A percentile compares a stretch with the other conserved stretches of the same genome.
These are phyloP conservation scores for Pichia norvegensis DNA, from an alignment of 1,139 yeast species.

Conservation along the genomic window DNA sequence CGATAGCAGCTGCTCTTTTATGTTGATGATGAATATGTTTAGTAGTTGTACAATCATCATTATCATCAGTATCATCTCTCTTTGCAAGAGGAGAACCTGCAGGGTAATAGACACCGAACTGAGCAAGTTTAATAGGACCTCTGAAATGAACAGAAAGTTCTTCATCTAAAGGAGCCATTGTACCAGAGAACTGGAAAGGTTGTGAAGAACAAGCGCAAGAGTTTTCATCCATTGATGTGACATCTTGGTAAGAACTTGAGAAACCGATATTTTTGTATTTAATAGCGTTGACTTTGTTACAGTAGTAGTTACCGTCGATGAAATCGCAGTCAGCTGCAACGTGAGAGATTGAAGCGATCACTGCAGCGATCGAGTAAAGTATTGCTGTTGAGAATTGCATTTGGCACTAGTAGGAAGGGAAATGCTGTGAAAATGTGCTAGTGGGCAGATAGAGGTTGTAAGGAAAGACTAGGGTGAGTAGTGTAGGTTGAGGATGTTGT, in stretches of 20 bases:
- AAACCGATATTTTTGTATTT: constrained; percentile 68
- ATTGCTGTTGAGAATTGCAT: constrained; percentile 24
- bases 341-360: constrained; percentile 26
- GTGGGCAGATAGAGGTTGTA: no score
- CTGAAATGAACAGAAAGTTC: constrained; percentile 90
- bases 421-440: no score
- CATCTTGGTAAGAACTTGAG: constrained; percentile 69
- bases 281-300: constrained; percentile 61
- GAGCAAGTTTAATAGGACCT: constrained; percentile 75
- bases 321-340: constrained; percentile 37
- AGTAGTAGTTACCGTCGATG: constrained; percentile 73
- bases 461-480: constrained; percentile 10
- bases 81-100: constrained; percentile 28
- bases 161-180: constrained; percentile 77
- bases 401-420: no score
- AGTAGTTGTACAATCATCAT: constrained; percentile 28
- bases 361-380: constrained; percentile 28
- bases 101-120: constrained; percentile 71
- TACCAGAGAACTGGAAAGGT: constrained; percentile 55
- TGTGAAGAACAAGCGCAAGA: constrained; percentile 55
- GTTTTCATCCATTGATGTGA: constrained; percentile 59
- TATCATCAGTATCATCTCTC: constrained; percentile 33
- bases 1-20: constrained; percentile 45
- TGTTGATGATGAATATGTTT: constrained; percentile 29
- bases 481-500: no score